A percentile compares a stretch with the other conserved stretches of the same genome.
These are phyloP conservation scores for Teunomyces atbi DNA, from an alignment of 805 yeast species.

Conservation along the genomic window DNA sequence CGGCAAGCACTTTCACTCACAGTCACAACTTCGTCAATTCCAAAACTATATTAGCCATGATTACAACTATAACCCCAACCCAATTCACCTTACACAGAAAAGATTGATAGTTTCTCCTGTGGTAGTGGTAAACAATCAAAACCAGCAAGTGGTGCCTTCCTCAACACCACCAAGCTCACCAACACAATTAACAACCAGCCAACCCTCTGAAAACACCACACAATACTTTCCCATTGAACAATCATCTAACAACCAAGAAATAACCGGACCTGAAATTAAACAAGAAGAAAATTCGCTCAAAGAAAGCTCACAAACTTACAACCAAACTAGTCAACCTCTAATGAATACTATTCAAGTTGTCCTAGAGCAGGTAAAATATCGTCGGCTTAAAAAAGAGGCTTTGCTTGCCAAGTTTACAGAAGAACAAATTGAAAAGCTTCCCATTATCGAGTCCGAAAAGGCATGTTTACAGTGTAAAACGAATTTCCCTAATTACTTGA, in stretches of 20 bases:
- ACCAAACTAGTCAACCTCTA: background rate
- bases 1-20: background rate
- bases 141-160: background rate
- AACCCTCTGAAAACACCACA: background rate
- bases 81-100: background rate
- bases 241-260: background rate
- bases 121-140: conserved; percentile 1
- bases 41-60: background rate
- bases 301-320: background rate
- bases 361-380: background rate
- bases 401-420: conserved; percentile 2
- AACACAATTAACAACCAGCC: background rate
- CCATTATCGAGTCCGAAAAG: conserved; percentile 7
- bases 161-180: conserved; percentile 1
- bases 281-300: background rate
- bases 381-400: background rate
- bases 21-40: background rate
- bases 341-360: background rate
- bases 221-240: background rate
- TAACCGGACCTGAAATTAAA: background rate
- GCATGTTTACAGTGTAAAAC: conserved; percentile 29
- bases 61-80: background rate
- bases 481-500: conserved; percentile 25
- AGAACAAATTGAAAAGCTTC: conserved; percentile 2
- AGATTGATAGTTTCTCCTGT: conserved; percentile 6